phyloP scores from a whole-genome alignment of 371 early-diverging fungal genomes.

The Rhizomucor miehei region DNA sequence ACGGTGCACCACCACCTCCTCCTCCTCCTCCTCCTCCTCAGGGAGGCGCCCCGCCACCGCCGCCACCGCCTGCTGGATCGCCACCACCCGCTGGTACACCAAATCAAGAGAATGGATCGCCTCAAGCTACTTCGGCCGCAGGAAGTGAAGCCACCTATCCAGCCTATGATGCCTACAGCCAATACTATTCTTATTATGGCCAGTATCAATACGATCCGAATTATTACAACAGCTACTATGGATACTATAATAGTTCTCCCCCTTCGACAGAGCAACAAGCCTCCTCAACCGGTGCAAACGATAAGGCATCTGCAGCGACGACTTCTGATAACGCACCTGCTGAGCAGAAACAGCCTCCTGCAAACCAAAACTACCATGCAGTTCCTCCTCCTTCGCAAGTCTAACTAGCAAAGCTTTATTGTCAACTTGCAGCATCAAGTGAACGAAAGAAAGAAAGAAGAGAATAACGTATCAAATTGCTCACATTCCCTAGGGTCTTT shows the following conservation, averaged over 20 bases:
- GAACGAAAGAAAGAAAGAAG: too few species aligned
- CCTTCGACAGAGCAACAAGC: too few species aligned
- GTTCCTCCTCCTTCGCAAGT: background rate
- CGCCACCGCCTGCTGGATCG: background rate
- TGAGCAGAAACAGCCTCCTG: background rate
- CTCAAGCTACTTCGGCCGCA: constrained; percentile 6
- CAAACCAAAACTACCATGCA: background rate
- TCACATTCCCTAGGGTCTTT: too few species aligned
- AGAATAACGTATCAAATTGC: too few species aligned
- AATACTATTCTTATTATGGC: constrained; percentile 32
- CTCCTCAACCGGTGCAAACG: too few species aligned
- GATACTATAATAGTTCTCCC: constrained; percentile 28
- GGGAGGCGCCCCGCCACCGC: background rate
- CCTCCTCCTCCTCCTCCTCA: constrained; percentile 6
- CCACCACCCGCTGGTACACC: background rate
- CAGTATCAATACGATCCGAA: constrained; percentile 28
- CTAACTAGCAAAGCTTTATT: background rate
- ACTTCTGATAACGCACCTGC: background rate
- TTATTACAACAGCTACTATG: constrained; percentile 29
- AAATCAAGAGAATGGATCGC: background rate
- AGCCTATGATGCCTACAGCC: constrained; percentile 28
- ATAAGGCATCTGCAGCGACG: background rate
- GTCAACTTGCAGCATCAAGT: too few species aligned
- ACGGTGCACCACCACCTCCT: background rate
- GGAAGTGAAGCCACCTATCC: constrained; percentile 12